Evolutionary conservation across 2,329 filamentous ascomycete species (phyloP).

Genomic region (Trichoderma oligosporum): DNA sequence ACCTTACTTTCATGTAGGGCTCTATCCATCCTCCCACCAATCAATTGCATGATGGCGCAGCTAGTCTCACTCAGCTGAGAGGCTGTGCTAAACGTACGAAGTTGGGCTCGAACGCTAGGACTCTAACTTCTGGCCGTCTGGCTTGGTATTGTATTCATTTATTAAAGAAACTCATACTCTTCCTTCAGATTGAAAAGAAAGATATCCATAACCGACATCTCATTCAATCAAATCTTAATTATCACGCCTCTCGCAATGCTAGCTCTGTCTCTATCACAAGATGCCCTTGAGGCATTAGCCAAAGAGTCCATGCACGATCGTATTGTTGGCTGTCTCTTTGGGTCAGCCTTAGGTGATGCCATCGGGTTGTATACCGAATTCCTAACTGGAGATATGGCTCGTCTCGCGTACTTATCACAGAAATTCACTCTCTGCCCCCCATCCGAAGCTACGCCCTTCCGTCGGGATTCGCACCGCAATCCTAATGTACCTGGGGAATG

Average conservation of each 20-base stretch:
- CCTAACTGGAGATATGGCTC: constrained; percentile 36
- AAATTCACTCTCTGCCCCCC: constrained; percentile 39
- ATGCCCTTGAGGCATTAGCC: constrained; percentile 23
- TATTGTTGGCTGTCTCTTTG: constrained; percentile 45
- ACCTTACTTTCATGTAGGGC: not conserved
- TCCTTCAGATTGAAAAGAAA: not conserved
- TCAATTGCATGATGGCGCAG: not conserved
- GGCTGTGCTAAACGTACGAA: not conserved
- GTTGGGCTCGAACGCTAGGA: not conserved
- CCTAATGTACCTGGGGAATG: constrained; percentile 42
- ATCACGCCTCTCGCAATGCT: not conserved
- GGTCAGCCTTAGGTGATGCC: constrained; percentile 51
- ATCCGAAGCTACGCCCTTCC: constrained; percentile 39
- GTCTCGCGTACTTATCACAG: constrained; percentile 35
- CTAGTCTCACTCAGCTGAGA: constrained; percentile 4
- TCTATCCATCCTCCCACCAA: not conserved
- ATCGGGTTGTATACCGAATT: constrained; percentile 55
- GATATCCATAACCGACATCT: not conserved
- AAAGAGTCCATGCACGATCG: constrained; percentile 33
- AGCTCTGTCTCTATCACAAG: constrained; percentile 17
- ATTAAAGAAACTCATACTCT: not conserved
- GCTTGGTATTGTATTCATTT: not conserved
- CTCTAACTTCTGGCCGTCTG: not conserved
- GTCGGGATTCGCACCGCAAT: constrained; percentile 43
- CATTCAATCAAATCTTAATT: too few species aligned